phyloP scores from a whole-genome alignment of 2,329 filamentous ascomycete species.

The Phoma sp. region DNA sequence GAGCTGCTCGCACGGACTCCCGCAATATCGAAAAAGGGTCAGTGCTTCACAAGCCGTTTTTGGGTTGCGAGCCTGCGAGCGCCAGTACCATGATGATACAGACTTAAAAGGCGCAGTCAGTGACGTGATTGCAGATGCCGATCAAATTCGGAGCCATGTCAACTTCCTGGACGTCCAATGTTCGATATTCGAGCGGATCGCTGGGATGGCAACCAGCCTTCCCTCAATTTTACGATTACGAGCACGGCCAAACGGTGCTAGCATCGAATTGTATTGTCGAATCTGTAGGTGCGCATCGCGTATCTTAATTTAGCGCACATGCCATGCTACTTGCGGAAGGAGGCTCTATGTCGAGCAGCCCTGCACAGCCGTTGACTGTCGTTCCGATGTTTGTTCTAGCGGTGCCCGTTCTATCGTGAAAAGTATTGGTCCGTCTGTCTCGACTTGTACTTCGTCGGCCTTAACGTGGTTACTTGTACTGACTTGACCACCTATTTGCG shows the following conservation, averaged over 20 bases:
- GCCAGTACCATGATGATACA: slow-evolving; percentile 1
- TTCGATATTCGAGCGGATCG: not conserved
- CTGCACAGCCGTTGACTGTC: not conserved
- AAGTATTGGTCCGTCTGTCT: slow-evolving; percentile 53
- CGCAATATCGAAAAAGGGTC: slow-evolving; percentile 13
- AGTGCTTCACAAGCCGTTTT: not conserved
- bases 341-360: not conserved
- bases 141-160: not conserved
- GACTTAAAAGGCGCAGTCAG: not conserved
- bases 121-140: not conserved
- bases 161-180: not conserved
- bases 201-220: not conserved
- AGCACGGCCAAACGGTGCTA: slow-evolving; percentile 2
- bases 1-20: slow-evolving; percentile 12
- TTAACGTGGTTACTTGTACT: slow-evolving; percentile 60
- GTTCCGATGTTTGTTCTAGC: not conserved
- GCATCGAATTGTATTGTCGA: not conserved
- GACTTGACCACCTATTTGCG: slow-evolving; percentile 56
- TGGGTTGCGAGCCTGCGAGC: no score
- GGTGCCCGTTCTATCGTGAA: slow-evolving; percentile 55
- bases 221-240: not conserved
- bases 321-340: not conserved
- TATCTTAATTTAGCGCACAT: not conserved
- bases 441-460: slow-evolving; percentile 49
- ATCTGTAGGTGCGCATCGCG: not conserved